Evolutionary conservation across 805 yeast species (phyloP), one percentile per base, ranked within the genome.

Genomic region (Candida odintsovae): DNA sequence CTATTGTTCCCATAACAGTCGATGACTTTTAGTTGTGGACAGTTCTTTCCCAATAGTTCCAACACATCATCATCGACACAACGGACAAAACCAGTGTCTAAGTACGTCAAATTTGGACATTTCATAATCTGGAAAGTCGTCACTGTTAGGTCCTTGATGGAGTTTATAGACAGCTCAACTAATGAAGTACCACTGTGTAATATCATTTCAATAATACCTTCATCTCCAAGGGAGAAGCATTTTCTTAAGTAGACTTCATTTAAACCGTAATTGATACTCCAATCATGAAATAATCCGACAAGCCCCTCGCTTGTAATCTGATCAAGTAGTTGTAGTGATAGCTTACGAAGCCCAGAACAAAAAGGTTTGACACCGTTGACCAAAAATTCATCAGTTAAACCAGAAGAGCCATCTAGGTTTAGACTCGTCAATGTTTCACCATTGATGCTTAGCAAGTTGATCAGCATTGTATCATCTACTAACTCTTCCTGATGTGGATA

Each of bases 1-100:
- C 80, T 69, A 59, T 85, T 86, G 58, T 84, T 72, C 1, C 97
- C 97, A 62, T 83, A 89, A 15, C 88, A 90, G 56, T 88, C 95
- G 46, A 92, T 60, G 15, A 86, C 71, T 40, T 74, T 72, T 47
- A 92, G 65, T 41, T 77, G 77, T 0, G 81, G 76, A 51, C 94
- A 86, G 11, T 76, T 72, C 23, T 73, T 65, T 3, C 85, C 75
- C 19, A 89, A 54, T 25, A 74, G 57, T 22, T 76, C 77, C n/a
- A 90, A 62, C 0, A 80, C 75, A 18, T 72, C 75, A 63, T 92
- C 88, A 59, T 89, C 89, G 12, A 88, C 76, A 19, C 80, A 70
- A 36, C 95, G 70, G 3, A 89, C 86, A 65, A 92, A 92, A 0
- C 97, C 95, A 13, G 82, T 59, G 62, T 92, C 94, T 16, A 87